Evolutionary conservation across 306 rosid genomes (phyloP).

Genomic region (Prunus dulcis): DNA sequence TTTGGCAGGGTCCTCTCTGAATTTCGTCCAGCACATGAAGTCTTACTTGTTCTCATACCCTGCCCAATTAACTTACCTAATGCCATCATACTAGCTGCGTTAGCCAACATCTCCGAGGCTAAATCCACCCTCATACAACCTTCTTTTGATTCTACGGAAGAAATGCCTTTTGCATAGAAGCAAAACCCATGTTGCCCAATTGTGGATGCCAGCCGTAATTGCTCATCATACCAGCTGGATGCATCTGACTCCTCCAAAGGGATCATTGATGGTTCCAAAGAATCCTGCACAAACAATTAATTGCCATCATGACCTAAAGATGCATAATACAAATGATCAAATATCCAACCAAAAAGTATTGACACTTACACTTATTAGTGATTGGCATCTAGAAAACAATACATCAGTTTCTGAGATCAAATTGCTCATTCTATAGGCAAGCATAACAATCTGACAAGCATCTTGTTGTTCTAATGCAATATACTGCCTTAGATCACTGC

Average conservation of each 20-base stretch:
- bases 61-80: slow-evolving; percentile 56
- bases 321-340: slow-evolving; percentile 5
- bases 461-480: slow-evolving; percentile 41
- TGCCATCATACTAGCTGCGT: slow-evolving; percentile 44
- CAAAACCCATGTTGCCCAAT: slow-evolving; percentile 78
- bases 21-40: slow-evolving; percentile 23
- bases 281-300: slow-evolving; percentile 51
- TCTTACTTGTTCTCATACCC: slow-evolving; percentile 20
- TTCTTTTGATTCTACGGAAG: slow-evolving; percentile 44
- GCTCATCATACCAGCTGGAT: slow-evolving; percentile 52
- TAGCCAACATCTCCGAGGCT: slow-evolving; percentile 61
- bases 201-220: slow-evolving; percentile 56
- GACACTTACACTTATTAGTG: slow-evolving; percentile 50
- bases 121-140: slow-evolving; percentile 47
- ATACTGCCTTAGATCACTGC: slow-evolving; percentile 49
- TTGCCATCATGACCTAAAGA: slow-evolving; percentile 19
- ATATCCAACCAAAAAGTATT: slow-evolving; percentile 8
- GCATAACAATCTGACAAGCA: slow-evolving; percentile 46
- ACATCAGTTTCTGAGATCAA: slow-evolving; percentile 72
- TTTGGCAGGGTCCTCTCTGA: slow-evolving; percentile 31
- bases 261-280: slow-evolving; percentile 43
- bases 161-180: slow-evolving; percentile 49
- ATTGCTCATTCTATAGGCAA: slow-evolving; percentile 54
- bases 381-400: slow-evolving; percentile 46
- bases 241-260: slow-evolving; percentile 47